Percentiles rank a stretch among this genome's conserved stretches.
Evolutionary conservation across 108 stramenopile species (phyloP).

Genomic region (Fragilaria crotonensis): DNA sequence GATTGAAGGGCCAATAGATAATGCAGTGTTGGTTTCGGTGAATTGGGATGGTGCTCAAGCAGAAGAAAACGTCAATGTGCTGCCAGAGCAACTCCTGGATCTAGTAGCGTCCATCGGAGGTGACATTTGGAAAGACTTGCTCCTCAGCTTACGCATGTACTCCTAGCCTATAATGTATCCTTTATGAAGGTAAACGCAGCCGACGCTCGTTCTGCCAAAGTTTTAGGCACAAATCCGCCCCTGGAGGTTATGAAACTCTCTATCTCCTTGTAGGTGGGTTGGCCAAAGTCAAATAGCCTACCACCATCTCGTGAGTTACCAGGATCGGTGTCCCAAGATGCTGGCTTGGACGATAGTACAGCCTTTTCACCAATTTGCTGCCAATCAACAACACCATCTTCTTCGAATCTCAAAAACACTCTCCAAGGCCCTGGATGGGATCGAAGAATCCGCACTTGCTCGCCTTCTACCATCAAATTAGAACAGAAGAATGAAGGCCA

Average conservation of each 20-base stretch:
- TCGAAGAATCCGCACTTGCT: constrained; percentile 17
- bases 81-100: not conserved
- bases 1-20: constrained; percentile 24
- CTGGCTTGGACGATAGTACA: constrained; percentile 3
- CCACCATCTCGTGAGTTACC: constrained; percentile 19
- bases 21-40: not conserved
- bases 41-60: not conserved
- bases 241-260: constrained; percentile 6
- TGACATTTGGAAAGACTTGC: not conserved
- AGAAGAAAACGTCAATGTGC: constrained; percentile 4
- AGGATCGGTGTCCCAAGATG: constrained; percentile 12
- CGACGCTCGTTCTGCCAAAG: constrained; percentile 14
- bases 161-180: constrained; percentile 14
- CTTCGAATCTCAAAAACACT: constrained; percentile 1
- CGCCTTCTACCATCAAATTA: constrained; percentile 24
- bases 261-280: constrained; percentile 22
- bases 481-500: constrained; percentile 17
- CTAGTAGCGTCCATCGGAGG: constrained; percentile 1
- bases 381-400: constrained; percentile 13
- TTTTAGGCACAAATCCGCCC: constrained; percentile 13
- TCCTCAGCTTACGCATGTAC: not conserved
- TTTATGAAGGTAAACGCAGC: constrained; percentile 26
- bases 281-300: constrained; percentile 13
- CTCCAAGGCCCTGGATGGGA: constrained; percentile 5
- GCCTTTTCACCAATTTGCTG: constrained; percentile 8